Base-by-base conservation (phyloP, 2,329 filamentous ascomycete genomes). In the Trichoderma breve region DNA sequence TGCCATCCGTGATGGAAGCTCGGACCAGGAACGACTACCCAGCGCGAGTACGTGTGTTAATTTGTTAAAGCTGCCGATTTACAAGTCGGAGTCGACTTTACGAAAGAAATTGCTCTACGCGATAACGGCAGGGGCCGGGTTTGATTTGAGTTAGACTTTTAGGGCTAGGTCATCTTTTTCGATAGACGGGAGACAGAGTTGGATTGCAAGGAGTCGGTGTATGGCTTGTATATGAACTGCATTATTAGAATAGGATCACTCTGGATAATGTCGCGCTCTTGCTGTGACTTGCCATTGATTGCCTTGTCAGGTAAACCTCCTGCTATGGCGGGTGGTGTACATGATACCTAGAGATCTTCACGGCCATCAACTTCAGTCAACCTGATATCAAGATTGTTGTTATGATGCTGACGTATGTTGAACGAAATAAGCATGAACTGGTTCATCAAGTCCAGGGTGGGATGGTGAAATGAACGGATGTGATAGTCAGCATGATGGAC, bases 31-130 rank as follows among this genome's bases (percentile, higher is more conserved):
- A 83, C 86, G 96, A 72, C 83, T 98, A 74, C 96, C 96, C 3
- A 98, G 94, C 79, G 94, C 96, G 21, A 98, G 95, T 79, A 99
- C 96, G 0, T 99, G 96, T 77, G 94, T 98, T 32, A 99, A 99
- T 80, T 80, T 99, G 76, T 83, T 99, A 62, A 99, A 99, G 84
- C 83, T 99, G 75, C 96, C 96, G 7, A 89, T 91, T 75, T 99
- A 98, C 81, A 87, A 82, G 62, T 89, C 86, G 39, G 89, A 90
- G 74, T 81, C 84, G 72, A 87, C 85, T 32, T 80, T 99, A 77
- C 91, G 88, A 78, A 88, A 91, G 78, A 98, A 97, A 83, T 80
- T 99, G 73, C 83, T 98, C 67, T 97, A 98, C 81, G 95, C 95
- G 9, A 89, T 98, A 24, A 93, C 93, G 76, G 92, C 93, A 0